Percentiles rank a stretch among this genome's conserved stretches.
Conservation (phyloP, 164 flowering plant species). For the Annona squamosa region DNA sequence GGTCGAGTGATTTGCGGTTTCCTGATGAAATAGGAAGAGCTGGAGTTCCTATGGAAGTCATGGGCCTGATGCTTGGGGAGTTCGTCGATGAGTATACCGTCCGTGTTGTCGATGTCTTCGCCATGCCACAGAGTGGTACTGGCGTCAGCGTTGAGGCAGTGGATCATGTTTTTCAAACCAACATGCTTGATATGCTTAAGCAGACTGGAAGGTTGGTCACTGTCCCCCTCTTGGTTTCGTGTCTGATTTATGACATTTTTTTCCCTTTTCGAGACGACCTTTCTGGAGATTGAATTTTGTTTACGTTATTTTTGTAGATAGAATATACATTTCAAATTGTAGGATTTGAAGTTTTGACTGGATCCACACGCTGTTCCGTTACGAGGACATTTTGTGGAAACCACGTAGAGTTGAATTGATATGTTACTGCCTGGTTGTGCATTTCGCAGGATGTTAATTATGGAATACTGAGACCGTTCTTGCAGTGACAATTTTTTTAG, state of each 20-base stretch:
- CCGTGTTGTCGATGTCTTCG: constrained; percentile 96
- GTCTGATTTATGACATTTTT: not conserved
- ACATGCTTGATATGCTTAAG: constrained; percentile 99
- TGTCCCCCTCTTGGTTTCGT: not conserved
- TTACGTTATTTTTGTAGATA: no score
- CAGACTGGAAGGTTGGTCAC: constrained; percentile 81
- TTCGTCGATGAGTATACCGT: constrained; percentile 98
- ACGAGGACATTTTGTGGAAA: no score
- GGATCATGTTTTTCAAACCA: constrained; percentile 96
- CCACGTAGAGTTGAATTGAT: no score
- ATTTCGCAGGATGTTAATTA: no score
- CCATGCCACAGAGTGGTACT: constrained; percentile 99
- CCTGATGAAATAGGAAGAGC: constrained; percentile 62
- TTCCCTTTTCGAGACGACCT: not conserved
- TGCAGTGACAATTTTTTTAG: no score
- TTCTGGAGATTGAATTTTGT: no score
- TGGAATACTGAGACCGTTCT: no score
- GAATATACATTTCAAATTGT: no score
- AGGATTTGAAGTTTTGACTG: no score
- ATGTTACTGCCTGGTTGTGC: no score
- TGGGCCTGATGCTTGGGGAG: constrained; percentile 98
- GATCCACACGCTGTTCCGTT: no score
- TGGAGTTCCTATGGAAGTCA: constrained; percentile 99
- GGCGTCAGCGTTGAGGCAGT: constrained; percentile 99
- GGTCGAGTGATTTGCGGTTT: constrained; percentile 11